phyloP scores from a whole-genome alignment of 2,329 filamentous ascomycete genomes.

The Pseudogymnoascus sp. region DNA sequence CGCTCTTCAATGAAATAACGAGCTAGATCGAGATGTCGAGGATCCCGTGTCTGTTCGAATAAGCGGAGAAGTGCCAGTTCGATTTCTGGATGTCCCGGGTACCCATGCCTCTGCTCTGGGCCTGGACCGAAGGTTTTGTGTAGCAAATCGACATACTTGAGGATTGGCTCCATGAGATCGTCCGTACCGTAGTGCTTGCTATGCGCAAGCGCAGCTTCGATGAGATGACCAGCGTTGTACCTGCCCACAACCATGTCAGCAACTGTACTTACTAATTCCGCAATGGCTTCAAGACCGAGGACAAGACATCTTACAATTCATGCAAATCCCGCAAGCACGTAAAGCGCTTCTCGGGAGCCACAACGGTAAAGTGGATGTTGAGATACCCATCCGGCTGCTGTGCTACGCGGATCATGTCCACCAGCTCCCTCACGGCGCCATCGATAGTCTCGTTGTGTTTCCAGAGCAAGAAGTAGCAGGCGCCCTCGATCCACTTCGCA shows the following conservation, averaged over 20 bases:
- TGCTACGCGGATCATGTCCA: constrained; percentile 48
- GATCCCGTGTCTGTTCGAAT: constrained; percentile 33
- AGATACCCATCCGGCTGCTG: constrained; percentile 56
- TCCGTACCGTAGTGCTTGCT: constrained; percentile 44
- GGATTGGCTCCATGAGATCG: constrained; percentile 43
- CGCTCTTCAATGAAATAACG: constrained; percentile 52
- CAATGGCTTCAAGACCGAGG: not conserved
- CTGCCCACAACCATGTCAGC: constrained; percentile 24
- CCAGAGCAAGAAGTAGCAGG: constrained; percentile 47
- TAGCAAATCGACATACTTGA: constrained; percentile 48
- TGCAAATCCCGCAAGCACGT: constrained; percentile 55
- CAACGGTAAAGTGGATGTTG: constrained; percentile 56
- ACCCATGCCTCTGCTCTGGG: constrained; percentile 45
- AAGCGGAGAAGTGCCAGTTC: constrained; percentile 43
- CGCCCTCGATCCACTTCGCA: constrained; percentile 57
- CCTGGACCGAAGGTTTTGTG: constrained; percentile 44
- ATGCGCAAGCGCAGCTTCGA: constrained; percentile 54
- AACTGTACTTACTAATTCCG: not conserved
- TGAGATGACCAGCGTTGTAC: constrained; percentile 55
- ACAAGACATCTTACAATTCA: constrained; percentile 41
- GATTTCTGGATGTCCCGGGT: constrained; percentile 53
- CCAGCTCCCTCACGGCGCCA: constrained; percentile 47
- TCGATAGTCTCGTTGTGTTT: constrained; percentile 40
- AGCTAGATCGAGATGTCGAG: constrained; percentile 40
- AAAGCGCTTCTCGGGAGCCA: constrained; percentile 48